These are phyloP conservation scores for Saccharum hybrid DNA, from an alignment of 202 grass and related monocot species.

Conservation along the genomic window DNA sequence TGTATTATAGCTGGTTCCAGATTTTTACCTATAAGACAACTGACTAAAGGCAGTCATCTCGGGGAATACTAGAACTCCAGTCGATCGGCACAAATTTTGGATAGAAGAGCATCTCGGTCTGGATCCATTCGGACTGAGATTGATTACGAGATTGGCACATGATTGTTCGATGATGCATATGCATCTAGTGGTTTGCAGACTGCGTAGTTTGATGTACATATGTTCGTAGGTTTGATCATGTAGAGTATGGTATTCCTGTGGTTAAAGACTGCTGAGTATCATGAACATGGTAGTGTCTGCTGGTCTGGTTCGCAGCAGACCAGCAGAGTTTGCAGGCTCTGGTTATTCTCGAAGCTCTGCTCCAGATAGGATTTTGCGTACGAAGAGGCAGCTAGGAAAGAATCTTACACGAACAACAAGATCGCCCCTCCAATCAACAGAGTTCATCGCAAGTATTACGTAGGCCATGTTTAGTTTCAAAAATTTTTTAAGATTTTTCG, in stretches of 20 bases:
- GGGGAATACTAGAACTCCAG: not conserved
- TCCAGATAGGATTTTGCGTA: too few relatives aligned
- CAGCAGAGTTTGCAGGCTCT: too few relatives aligned
- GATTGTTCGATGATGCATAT: not conserved
- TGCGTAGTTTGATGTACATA: conserved; percentile 25
- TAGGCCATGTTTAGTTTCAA: too few relatives aligned
- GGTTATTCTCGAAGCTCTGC: too few relatives aligned
- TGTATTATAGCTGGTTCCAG: conserved; percentile 14
- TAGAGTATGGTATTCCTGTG: not conserved
- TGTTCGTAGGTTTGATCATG: not conserved
- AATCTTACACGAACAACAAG: too few relatives aligned
- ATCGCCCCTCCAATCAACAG: too few relatives aligned
- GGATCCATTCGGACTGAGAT: not conserved
- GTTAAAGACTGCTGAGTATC: not conserved
- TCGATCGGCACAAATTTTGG: not conserved
- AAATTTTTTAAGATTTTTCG: too few relatives aligned
- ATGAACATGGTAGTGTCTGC: too few relatives aligned
- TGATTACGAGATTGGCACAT: not conserved
- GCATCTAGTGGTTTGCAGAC: conserved; percentile 16
- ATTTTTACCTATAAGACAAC: conserved; percentile 22
- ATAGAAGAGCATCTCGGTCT: conserved; percentile 2
- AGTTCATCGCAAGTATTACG: too few relatives aligned
- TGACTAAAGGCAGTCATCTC: conserved; percentile 10
- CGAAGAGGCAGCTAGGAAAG: too few relatives aligned
- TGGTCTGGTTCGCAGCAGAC: too few relatives aligned